phyloP scores from a whole-genome alignment of 441 rosid genomes.

The Dalechampia spathulata region DNA sequence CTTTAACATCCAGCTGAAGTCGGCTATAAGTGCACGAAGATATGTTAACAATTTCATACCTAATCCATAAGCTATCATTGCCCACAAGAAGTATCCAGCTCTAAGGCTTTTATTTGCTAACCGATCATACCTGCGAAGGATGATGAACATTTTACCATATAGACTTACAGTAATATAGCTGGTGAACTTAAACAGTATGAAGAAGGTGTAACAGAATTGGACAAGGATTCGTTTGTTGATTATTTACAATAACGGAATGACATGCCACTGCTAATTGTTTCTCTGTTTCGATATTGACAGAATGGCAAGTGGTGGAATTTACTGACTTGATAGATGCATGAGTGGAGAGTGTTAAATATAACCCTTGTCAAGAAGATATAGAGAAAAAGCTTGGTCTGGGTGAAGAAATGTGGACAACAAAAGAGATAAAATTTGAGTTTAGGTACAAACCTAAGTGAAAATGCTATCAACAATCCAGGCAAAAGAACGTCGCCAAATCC shows the following conservation, averaged over 20 bases:
- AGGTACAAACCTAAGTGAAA: slow-evolving; percentile 43
- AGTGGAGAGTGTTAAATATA: background rate
- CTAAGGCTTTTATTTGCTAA: slow-evolving; percentile 71
- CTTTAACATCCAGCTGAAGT: no score
- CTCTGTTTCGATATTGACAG: no score
- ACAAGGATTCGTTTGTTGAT: no score
- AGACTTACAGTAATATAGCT: background rate
- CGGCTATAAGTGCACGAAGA: background rate
- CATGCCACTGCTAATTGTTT: no score
- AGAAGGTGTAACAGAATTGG: no score
- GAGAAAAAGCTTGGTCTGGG: no score
- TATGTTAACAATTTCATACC: slow-evolving; percentile 34
- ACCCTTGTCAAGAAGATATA: background rate
- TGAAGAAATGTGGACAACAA: background rate
- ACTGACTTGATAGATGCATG: no score
- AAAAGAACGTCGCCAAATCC: slow-evolving; percentile 82
- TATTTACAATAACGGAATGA: no score
- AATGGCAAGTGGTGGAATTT: no score
- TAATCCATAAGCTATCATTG: slow-evolving; percentile 88
- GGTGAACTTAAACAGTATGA: no score
- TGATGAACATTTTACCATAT: background rate
- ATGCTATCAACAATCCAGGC: slow-evolving; percentile 66
- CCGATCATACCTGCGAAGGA: slow-evolving; percentile 73
- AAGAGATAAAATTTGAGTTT: background rate
- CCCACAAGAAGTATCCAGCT: slow-evolving; percentile 87